Conservation (phyloP, 2,329 filamentous ascomycete genomes). For the Alternaria metachromatica region DNA sequence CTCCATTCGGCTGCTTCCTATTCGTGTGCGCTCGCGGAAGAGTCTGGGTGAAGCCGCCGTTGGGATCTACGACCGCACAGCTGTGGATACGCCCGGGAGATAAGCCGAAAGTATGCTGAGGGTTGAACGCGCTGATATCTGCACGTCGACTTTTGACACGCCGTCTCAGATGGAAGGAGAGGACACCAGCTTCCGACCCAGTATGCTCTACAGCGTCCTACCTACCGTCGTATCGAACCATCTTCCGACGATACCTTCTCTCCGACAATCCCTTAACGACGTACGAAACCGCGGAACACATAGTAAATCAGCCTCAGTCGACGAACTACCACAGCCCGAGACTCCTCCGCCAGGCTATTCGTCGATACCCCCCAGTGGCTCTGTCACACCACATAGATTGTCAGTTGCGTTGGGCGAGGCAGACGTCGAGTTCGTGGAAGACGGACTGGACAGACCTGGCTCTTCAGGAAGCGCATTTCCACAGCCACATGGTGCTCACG, state of each 20-base stretch:
- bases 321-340: slow-evolving; percentile 28
- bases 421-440: slow-evolving; percentile 32
- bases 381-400: slow-evolving; percentile 22
- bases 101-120: slow-evolving; percentile 21
- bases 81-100: slow-evolving; percentile 9
- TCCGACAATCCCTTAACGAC: slow-evolving; percentile 48
- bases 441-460: slow-evolving; percentile 31
- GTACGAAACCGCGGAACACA: slow-evolving; percentile 28
- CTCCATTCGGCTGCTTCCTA: background rate
- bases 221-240: slow-evolving; percentile 61
- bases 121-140: background rate
- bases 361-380: slow-evolving; percentile 34
- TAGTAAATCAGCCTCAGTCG: slow-evolving; percentile 22
- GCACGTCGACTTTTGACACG: slow-evolving; percentile 13
- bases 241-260: slow-evolving; percentile 59
- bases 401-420: slow-evolving; percentile 26
- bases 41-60: background rate
- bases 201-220: slow-evolving; percentile 62
- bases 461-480: slow-evolving; percentile 29
- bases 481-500: slow-evolving; percentile 31
- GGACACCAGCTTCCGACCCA: slow-evolving; percentile 36
- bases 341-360: slow-evolving; percentile 50
- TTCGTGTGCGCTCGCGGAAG: background rate
- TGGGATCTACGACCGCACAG: background rate
- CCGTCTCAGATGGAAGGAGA: slow-evolving; percentile 12